Base-by-base conservation (phyloP, 1,284 basidiomycete genomes). In the Irpex sp. region DNA sequence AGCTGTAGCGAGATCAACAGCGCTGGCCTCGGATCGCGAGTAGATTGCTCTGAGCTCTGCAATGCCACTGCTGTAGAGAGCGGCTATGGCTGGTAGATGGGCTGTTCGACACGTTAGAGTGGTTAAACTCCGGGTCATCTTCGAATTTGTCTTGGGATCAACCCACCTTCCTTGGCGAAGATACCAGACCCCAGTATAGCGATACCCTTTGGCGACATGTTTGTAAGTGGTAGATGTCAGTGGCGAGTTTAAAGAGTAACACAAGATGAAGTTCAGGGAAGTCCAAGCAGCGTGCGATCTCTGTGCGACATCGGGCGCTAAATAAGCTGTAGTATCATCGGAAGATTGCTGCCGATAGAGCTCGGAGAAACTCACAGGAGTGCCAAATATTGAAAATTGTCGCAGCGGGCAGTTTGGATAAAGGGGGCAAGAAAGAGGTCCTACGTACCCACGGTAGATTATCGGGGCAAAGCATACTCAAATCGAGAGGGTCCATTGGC, bases 111-210 rank as follows among this genome's bases (percentile, higher is more conserved):
- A 39, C 13, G 60, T 33, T 39, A 8, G 53, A 26, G 35, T 46
- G 73, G 71, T 76, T 70, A 77, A 77, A 75, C 69, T 68, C 76
- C 73, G 72, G 74, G 66, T 56, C 46, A 69, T 67, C 61, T 37
- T 69, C 65, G 67, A 66, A 53, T 50, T 57, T 49, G 36, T 62
- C 19, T 54, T 47, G 49, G 58, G 37, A 39, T 36, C 11, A 5
- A 66, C 81, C 57, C 67, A 87, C 89, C 88, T 80, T 88, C 84
- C 70, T 80, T 88, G 58, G 87, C 87, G 68, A 91, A 91, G 59
- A 92, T 81, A 21, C 89, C 89, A 63, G 88, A 86, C 66, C 90
- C 90, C 33, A 92, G 81, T 68, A 91, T 83, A 35, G 89, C 90
- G 62, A 88, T 59, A 19, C 69, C 67, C 63, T 65, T 69, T 56